Evolutionary conservation across 1,139 yeast species (phyloP).

Genomic region (Nakaseomyces delphensis): DNA sequence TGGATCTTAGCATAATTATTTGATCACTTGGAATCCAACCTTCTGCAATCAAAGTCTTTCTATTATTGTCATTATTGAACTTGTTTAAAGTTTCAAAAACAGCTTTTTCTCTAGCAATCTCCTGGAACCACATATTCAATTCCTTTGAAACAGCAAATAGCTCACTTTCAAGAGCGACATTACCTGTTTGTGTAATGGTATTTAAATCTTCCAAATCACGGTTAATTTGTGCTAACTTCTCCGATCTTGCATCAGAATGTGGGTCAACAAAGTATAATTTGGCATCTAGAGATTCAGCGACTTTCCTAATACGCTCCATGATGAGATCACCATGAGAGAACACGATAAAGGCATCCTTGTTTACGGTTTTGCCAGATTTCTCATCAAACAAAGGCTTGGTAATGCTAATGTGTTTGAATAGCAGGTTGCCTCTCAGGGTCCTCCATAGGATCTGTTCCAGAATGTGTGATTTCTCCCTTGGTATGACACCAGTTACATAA

Average conservation of each 20-base stretch:
- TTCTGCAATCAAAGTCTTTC: conserved; percentile 90
- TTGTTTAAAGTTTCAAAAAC: conserved; percentile 69
- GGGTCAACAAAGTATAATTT: conserved; percentile 60
- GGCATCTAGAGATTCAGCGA: conserved; percentile 82
- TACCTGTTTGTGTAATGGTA: conserved; percentile 62
- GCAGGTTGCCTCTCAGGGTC: conserved; percentile 80
- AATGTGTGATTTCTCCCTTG: conserved; percentile 57
- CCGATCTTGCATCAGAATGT: conserved; percentile 45
- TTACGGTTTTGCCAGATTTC: conserved; percentile 41
- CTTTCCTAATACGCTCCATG: conserved; percentile 56
- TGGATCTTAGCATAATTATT: conserved; percentile 41
- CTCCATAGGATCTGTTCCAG: conserved; percentile 91
- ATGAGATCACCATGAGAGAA: conserved; percentile 82
- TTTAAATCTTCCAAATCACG: conserved; percentile 55
- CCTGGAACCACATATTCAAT: conserved; percentile 59
- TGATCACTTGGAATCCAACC: conserved; percentile 83
- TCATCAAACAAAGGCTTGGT: conserved; percentile 48
- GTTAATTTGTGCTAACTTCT: conserved; percentile 50
- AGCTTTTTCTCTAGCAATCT: conserved; percentile 60
- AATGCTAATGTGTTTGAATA: conserved; percentile 61
- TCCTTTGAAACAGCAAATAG: conserved; percentile 67
- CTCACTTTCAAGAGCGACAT: conserved; percentile 63
- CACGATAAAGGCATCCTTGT: conserved; percentile 69
- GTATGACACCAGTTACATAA: conserved; percentile 78
- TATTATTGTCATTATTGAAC: conserved; percentile 74